Evolutionary conservation across 345 rosid species (phyloP).

Genomic region (Eucalyptus virginea): DNA sequence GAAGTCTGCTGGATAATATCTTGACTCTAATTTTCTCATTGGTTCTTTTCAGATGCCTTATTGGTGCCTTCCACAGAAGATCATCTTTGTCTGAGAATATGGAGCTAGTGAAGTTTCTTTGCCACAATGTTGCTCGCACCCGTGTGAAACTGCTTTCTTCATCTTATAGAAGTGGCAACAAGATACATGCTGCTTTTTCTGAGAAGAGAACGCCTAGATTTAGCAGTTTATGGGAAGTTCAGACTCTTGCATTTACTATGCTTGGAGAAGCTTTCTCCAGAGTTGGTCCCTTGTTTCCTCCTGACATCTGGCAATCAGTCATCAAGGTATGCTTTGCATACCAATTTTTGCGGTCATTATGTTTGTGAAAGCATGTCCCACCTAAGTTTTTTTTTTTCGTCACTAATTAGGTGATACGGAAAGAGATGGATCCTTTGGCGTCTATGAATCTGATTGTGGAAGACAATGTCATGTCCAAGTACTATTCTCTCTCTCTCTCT

Average conservation of each 20-base stretch:
- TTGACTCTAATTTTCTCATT: background rate
- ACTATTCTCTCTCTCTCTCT: background rate
- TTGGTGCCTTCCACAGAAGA: constrained; percentile 19
- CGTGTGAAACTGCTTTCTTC: constrained; percentile 22
- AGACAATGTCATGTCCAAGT: constrained; percentile 64
- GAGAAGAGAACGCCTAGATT: constrained; percentile 23
- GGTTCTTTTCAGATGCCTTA: constrained; percentile 30
- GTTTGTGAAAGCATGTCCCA: background rate
- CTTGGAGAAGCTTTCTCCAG: constrained; percentile 50
- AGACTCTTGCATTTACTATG: constrained; percentile 44
- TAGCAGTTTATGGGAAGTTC: constrained; percentile 53
- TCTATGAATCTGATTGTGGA: constrained; percentile 47
- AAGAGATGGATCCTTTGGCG: constrained; percentile 69
- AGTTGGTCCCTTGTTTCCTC: constrained; percentile 43
- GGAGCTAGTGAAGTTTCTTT: constrained; percentile 59
- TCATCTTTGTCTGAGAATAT: constrained; percentile 26
- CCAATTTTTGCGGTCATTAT: background rate
- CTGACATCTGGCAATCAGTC: constrained; percentile 49
- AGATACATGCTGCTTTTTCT: constrained; percentile 14
- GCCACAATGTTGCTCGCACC: constrained; percentile 24
- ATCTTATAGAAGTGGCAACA: constrained; percentile 16
- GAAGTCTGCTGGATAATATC: background rate
- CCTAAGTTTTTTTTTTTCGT: background rate
- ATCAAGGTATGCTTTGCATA: constrained; percentile 29
- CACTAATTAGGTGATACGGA: constrained; percentile 50